Conservation (phyloP, 2,329 filamentous ascomycete species). For the Gremmenia infestans region DNA sequence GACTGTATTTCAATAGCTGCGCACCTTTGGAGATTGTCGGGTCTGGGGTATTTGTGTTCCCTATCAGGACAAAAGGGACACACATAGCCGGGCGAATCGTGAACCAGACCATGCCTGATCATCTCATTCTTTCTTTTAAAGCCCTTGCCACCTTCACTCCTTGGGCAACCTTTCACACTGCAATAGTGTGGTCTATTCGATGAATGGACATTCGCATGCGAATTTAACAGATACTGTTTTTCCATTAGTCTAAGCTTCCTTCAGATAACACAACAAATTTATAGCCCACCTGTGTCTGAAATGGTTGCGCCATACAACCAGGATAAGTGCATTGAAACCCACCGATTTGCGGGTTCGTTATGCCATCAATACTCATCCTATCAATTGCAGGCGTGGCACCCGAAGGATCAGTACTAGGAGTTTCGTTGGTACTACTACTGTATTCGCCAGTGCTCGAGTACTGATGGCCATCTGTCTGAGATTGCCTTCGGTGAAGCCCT, state of each 20-base stretch:
- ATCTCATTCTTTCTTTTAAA: conserved; percentile 72
- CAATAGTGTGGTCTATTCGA: conserved; percentile 62
- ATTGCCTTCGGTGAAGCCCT: conserved; percentile 21
- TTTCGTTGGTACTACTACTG: conserved; percentile 37
- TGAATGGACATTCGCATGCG: conserved; percentile 69
- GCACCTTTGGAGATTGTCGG: conserved; percentile 92
- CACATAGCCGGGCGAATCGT: conserved; percentile 89
- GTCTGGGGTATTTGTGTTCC: conserved; percentile 90
- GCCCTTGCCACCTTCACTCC: conserved; percentile 59
- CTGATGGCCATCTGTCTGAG: conserved; percentile 21
- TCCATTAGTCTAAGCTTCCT: conserved; percentile 4
- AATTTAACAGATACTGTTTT: conserved; percentile 30
- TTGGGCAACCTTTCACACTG: conserved; percentile 55
- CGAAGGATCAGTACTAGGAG: conserved; percentile 42
- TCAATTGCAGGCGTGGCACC: conserved; percentile 43
- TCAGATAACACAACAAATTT: neutral
- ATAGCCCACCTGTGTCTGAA: conserved; percentile 61
- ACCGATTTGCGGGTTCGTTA: conserved; percentile 49
- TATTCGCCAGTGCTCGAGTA: conserved; percentile 26
- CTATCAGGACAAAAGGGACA: conserved; percentile 94
- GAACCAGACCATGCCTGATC: conserved; percentile 78
- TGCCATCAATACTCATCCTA: conserved; percentile 54
- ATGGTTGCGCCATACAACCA: conserved; percentile 67
- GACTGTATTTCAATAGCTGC: conserved; percentile 56
- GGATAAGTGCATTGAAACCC: conserved; percentile 54